Evolutionary conservation across 2,329 filamentous ascomycete species (phyloP), one percentile per base, ranked within the genome.

Genomic region (Fusarium sp.): DNA sequence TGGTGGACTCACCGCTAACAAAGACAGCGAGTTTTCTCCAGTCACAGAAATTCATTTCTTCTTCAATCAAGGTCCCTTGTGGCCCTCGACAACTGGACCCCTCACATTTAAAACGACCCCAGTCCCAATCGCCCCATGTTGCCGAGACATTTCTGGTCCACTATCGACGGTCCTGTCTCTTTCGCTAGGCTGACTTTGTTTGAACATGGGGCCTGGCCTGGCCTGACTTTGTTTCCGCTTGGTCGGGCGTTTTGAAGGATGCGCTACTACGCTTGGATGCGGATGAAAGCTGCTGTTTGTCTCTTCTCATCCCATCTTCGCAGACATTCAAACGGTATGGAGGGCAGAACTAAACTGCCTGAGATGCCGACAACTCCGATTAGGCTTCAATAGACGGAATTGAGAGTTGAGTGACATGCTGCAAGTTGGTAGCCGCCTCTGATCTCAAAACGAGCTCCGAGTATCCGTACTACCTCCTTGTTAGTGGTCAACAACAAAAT

Each of bases 201-300:
- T 29, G 29, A 29, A 29, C 29, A 29, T 29, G 29, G 29, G 29
- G 29, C 29, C 29, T 29, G 29, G 29, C 29, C 29, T 29, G 29
- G 29, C 29, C 63, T 66, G 31, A 61, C 45, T 67, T 68, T 62
- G 58, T 66, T 73, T 71, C 64, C 56, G 61, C 69, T 44, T 35
- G 37, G 44, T 56, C 45, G 41, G 57, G 70, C 62, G 57, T 46
- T 58, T 65, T 65, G 69, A 69, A 71, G 41, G 31, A 58, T 60
- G 65, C 69, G 60, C 64, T 63, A 69, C 41, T 27, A 69, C 41
- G 23, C 25, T 44, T 25, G 15, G 21, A 49, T 51, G 52, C 51
- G 64, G 70, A 66, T 51, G 48, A 49, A 60, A 38, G 41, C 70
- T 61, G 44, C 49, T 42, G 33, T 52, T 33, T 44, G 49, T 49